A percentile compares a stretch with the other conserved stretches of the same genome.
These are phyloP conservation scores for Tulasnella sp. DNA, from an alignment of 768 basidiomycete genomes.

Conservation along the genomic window DNA sequence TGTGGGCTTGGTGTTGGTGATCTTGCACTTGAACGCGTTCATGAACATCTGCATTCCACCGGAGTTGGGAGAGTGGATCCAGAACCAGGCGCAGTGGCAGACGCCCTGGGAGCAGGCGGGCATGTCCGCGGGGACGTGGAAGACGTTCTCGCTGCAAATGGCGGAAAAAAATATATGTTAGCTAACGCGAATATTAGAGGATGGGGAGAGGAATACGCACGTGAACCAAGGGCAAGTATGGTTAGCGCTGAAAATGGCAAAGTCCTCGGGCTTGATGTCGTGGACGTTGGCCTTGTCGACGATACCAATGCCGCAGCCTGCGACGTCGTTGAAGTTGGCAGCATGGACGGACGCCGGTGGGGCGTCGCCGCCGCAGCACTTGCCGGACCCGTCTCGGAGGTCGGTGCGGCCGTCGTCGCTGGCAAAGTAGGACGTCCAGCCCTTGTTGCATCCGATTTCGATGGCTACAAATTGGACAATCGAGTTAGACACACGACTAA, in stretches of 20 bases:
- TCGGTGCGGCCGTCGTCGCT: slow-evolving; percentile 12
- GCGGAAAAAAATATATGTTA: too few species aligned
- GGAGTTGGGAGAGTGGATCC: slow-evolving; percentile 53
- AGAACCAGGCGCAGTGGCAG: slow-evolving; percentile 69
- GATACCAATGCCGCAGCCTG: slow-evolving; percentile 67
- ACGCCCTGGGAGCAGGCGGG: slow-evolving; percentile 62
- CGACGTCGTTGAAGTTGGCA: slow-evolving; percentile 53
- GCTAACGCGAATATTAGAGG: too few species aligned
- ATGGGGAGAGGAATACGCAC: neutral
- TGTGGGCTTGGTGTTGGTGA: slow-evolving; percentile 52
- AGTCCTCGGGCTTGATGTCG: slow-evolving; percentile 60
- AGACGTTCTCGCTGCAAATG: slow-evolving; percentile 40
- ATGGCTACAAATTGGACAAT: slow-evolving; percentile 37
- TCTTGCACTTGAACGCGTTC: slow-evolving; percentile 68
- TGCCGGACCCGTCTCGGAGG: slow-evolving; percentile 31
- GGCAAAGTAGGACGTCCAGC: slow-evolving; percentile 52
- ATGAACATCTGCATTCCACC: slow-evolving; percentile 46
- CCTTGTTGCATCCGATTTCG: slow-evolving; percentile 59
- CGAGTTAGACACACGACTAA: neutral
- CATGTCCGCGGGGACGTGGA: slow-evolving; percentile 62
- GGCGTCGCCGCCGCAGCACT: slow-evolving; percentile 51
- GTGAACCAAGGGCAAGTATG: slow-evolving; percentile 43
- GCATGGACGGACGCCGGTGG: slow-evolving; percentile 38
- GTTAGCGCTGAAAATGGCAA: slow-evolving; percentile 70
- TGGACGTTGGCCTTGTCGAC: slow-evolving; percentile 65